Evolutionary conservation across 495 filamentous ascomycete species (phyloP).

Genomic region (Staphylotrichum tortipilum): DNA sequence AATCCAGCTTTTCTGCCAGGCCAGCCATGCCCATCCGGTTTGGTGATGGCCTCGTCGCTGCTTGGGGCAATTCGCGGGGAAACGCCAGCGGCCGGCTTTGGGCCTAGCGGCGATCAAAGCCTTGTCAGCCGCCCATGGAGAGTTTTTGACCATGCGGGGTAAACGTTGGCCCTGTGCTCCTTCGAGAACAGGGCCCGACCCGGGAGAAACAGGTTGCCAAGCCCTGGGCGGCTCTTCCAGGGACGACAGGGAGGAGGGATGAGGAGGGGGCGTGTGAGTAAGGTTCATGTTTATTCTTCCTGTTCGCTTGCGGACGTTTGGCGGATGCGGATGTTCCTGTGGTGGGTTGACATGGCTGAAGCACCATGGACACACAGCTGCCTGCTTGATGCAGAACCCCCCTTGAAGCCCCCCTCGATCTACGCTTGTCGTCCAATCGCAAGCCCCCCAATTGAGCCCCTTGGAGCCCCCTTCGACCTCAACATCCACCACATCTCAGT

Average conservation of each 20-base stretch:
- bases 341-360: background rate
- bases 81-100: background rate
- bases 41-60: constrained; percentile 2
- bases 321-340: background rate
- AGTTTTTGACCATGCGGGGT: constrained; percentile 19
- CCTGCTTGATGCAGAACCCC: no score
- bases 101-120: constrained; percentile 10
- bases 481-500: background rate
- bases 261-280: no score
- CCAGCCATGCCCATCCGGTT: constrained; percentile 1
- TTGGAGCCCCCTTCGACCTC: background rate
- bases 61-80: constrained; percentile 11
- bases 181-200: constrained; percentile 13
- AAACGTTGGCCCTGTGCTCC: constrained; percentile 8
- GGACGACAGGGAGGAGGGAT: no score
- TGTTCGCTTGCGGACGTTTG: background rate
- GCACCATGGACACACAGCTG: background rate
- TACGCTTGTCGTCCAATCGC: constrained; percentile 5
- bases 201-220: constrained; percentile 25
- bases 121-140: constrained; percentile 13
- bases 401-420: no score
- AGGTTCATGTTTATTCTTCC: no score
- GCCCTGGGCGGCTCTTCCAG: constrained; percentile 16
- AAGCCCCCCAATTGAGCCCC: background rate
- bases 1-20: background rate